A percentile compares a stretch with the other conserved stretches of the same genome.
Conservation (phyloP, 1,284 basidiomycete species). For the Cutaneotrichosporon spelunceum region DNA sequence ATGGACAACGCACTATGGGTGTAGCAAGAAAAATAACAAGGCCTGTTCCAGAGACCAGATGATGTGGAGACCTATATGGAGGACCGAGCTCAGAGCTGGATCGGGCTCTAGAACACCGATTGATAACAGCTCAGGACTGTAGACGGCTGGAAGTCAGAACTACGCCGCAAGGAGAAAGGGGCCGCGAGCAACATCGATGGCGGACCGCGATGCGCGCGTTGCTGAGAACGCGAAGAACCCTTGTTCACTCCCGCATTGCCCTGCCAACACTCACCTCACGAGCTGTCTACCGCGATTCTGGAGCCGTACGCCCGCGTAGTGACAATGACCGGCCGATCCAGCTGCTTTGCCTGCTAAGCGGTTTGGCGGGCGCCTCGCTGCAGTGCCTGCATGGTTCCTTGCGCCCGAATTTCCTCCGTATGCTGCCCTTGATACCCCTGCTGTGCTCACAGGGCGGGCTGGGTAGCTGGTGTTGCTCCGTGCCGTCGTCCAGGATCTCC, state of each 20-base stretch:
- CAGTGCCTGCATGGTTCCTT: not conserved
- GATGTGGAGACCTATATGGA: not conserved
- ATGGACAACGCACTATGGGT: too few species aligned
- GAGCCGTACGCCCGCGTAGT: not conserved
- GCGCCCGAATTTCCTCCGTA: conserved; percentile 1
- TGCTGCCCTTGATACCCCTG: not conserved
- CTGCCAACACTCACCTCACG: not conserved
- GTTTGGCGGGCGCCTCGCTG: not conserved
- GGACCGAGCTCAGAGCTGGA: not conserved
- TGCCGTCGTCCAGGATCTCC: not conserved
- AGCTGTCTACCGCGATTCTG: not conserved
- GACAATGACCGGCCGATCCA: not conserved
- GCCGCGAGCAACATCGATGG: too few species aligned
- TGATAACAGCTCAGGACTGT: not conserved
- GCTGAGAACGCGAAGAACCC: not conserved
- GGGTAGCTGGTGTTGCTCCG: not conserved
- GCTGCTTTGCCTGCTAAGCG: not conserved
- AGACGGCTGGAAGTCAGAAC: not conserved
- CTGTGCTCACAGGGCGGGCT: not conserved
- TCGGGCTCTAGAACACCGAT: not conserved
- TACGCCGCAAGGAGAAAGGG: not conserved
- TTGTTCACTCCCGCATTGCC: too few species aligned
- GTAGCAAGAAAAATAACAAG: too few species aligned
- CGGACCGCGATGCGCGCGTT: too few species aligned
- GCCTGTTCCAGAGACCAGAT: not conserved